Conservation (phyloP, 1,284 basidiomycete genomes). For the Ceratobasidium sp. region DNA sequence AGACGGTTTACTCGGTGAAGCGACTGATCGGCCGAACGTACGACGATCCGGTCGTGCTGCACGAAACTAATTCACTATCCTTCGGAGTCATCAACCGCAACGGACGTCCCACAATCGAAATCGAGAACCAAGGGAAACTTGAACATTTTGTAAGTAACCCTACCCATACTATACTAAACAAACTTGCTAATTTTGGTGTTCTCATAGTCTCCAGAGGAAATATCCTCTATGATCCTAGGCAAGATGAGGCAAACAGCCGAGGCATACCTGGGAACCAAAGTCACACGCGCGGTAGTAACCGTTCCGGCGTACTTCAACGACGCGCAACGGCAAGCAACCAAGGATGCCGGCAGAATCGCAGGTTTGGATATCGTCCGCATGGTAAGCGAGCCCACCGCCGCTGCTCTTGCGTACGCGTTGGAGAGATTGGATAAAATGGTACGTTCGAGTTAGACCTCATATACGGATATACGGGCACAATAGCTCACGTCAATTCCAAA, state of each 20-base stretch:
- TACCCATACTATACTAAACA: background rate
- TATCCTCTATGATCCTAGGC: background rate
- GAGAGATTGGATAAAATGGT: conserved; percentile 56
- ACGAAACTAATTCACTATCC: conserved; percentile 56
- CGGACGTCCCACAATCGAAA: conserved; percentile 67
- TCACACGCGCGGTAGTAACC: conserved; percentile 67
- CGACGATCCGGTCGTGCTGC: background rate
- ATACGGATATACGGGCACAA: too few species aligned
- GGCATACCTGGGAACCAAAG: background rate
- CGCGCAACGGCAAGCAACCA: conserved; percentile 61
- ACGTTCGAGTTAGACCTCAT: too few species aligned
- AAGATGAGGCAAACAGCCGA: background rate
- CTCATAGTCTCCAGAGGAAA: background rate
- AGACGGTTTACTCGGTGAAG: background rate
- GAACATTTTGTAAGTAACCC: conserved; percentile 60
- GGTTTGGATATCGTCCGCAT: conserved; percentile 67
- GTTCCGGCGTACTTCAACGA: conserved; percentile 64
- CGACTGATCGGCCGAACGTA: background rate
- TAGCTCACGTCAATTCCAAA: too few species aligned
- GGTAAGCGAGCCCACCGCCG: conserved; percentile 68
- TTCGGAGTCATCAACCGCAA: conserved; percentile 67
- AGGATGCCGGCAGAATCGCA: conserved; percentile 66
- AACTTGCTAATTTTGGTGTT: conserved; percentile 54
- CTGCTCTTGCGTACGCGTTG: conserved; percentile 67
- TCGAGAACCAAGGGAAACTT: conserved; percentile 65